Base-by-base conservation (phyloP, 208 protist species). In the Trypanosoma brucei region DNA sequence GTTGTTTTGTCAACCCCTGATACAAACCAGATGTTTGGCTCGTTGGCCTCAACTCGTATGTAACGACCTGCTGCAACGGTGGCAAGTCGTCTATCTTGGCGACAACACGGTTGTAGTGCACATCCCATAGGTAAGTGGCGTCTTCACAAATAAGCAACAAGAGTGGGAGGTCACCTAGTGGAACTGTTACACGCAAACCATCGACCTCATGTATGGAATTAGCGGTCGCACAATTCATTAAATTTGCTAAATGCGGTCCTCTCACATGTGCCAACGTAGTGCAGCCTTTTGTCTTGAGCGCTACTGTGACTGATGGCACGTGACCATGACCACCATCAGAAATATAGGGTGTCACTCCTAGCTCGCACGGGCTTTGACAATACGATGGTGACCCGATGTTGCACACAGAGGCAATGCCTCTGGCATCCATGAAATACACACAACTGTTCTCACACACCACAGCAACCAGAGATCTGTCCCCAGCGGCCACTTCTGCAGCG, bases 71-170 rank as follows among this genome's bases (percentile, higher is more conserved):
- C 42, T 46, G 42, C 6, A 66, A 14, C 35, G 55, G 60, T 46
- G 68, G 68, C 5, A 73, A 35, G 5, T 61, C 68, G 3, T 39
- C 42, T 3, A 73, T 11, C 3, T 9, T 31, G 1, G 60, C 61
- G 22, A 66, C 46, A 33, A 73, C 61, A 42, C 34, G 55, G 34
- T 67, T 63, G 40, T 67, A 63, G 35, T 62, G 48, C 6, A 65
- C 61, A 57, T 73, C 68, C 68, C 68, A 73, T 39, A 73, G 48
- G 38, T 58, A 73, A 51, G 53, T 40, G 2, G 36, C 68, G 44
- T 55, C 31, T 11, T 50, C 22, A 36, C 48, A 65, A 31, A 73
- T 62, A 9, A 72, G 9, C n/a, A 73, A 22, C 3, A 63, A 39
- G 11, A 62, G 39, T 33, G 68, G 60, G 48, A 73, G 38, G 37